These are phyloP conservation scores for Hanseniaspora nectarophila DNA, from an alignment of 805 yeast species.

Conservation along the genomic window DNA sequence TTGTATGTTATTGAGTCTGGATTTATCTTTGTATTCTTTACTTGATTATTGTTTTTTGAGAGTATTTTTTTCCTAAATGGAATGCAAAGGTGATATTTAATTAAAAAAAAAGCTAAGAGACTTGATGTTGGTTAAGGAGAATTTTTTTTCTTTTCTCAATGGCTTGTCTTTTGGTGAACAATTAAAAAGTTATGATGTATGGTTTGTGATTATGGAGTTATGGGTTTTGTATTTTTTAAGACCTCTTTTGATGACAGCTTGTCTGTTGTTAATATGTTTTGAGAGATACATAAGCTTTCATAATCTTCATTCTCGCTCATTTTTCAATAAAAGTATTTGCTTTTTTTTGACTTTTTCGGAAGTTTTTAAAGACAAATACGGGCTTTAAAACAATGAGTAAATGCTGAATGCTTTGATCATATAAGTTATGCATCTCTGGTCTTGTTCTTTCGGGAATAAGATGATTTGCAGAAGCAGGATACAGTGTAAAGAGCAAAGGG, in stretches of 20 bases:
- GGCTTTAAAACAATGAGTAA: slow-evolving; percentile 10
- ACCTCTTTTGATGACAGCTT: slow-evolving; percentile 3
- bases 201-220: slow-evolving; percentile 6
- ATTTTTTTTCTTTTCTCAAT: background rate
- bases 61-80: slow-evolving; percentile 11
- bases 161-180: slow-evolving; percentile 7
- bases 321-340: background rate
- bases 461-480: background rate
- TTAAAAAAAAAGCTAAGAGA: slow-evolving; percentile 6
- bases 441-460: background rate
- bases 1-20: slow-evolving; percentile 14
- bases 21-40: slow-evolving; percentile 5
- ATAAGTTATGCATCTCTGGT: background rate
- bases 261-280: slow-evolving; percentile 1
- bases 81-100: slow-evolving; percentile 15
- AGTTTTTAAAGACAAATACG: background rate
- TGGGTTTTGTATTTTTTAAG: background rate
- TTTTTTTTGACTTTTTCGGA: background rate
- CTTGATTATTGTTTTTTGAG: slow-evolving; percentile 13
- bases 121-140: background rate
- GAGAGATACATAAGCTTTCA: background rate
- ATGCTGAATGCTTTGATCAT: slow-evolving; percentile 4
- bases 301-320: slow-evolving; percentile 3
- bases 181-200: slow-evolving; percentile 15
- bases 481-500: slow-evolving; percentile 3